Base-by-base conservation (phyloP, 2,329 filamentous ascomycete genomes). In the Diaporthe ilicicola region DNA sequence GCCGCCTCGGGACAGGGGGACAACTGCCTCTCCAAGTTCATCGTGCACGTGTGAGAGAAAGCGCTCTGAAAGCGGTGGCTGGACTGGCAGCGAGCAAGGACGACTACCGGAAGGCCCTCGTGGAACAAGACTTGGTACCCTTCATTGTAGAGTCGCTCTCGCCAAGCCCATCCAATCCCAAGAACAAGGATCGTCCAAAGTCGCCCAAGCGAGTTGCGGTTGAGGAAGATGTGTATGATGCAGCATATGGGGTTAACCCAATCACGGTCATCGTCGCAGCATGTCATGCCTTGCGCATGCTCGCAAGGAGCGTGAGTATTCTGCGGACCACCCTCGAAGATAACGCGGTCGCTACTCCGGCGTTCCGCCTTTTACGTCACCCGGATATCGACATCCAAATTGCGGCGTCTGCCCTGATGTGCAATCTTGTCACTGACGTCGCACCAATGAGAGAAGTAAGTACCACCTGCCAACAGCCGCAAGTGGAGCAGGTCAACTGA, bases 381-480 rank as follows among this genome's bases (percentile, higher is more conserved):
- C 86, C 87, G 8, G 90, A 96, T 75, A 82, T 94, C 39, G 91
- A 95, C 66, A 91, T 98, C 5, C 92, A 95, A 78, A 91, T 96
- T 78, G 94, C 94, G 61, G 94, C 95, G 7, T 97, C 94, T 0
- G 91, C 93, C 44, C 91, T 92, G 8, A 89, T 97, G 48, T 94
- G 92, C 76, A 99, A 99, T 79, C 82, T 99, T 61, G 88, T 97
- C 7, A 86, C 94, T 56, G 94, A 97, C 73, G 93, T 97, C 76
- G 98, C 95, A 78, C 95, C 96, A 0, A 94, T 98, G 90, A 91
- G 94, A 80, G 91, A 94, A 79, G 94, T 95, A 80, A 84, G 91
- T 85, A 32, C 29, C 48, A 10, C 32, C 13, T 6, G 32, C 17
- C 34, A 4, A 22, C n/a, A 17, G n/a, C 27, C 19, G 6, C 4